These are phyloP conservation scores for Quercus tomentella DNA, from an alignment of 331 rosid genomes.

Conservation along the genomic window DNA sequence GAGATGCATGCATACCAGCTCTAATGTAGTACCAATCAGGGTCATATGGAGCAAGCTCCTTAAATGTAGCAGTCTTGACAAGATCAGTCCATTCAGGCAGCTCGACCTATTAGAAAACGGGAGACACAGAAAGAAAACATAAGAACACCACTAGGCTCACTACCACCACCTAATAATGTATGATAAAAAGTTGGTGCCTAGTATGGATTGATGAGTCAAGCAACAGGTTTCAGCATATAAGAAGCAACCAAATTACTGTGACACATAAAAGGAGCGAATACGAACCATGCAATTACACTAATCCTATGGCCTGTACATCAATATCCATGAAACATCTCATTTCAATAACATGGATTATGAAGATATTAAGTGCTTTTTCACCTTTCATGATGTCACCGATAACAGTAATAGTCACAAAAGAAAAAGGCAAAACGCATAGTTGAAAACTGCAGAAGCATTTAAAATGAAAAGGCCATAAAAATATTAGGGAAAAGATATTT, in stretches of 20 bases:
- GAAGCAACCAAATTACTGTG: background rate
- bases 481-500: too few relatives aligned
- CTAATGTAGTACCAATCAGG: slow-evolving; percentile 81
- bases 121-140: background rate
- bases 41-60: slow-evolving; percentile 80
- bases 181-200: background rate
- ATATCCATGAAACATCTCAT: background rate
- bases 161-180: background rate
- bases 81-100: slow-evolving; percentile 84
- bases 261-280: background rate
- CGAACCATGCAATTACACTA: background rate
- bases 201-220: background rate
- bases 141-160: background rate
- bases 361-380: background rate
- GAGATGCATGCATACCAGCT: slow-evolving; percentile 47
- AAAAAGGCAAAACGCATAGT: too few relatives aligned
- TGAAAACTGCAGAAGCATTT: too few relatives aligned
- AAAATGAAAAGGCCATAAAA: too few relatives aligned
- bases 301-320: background rate
- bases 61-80: slow-evolving; percentile 73
- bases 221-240: background rate
- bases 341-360: background rate
- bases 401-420: too few relatives aligned
- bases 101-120: slow-evolving; percentile 39
- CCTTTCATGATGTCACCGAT: background rate